Evolutionary conservation across 352 stramenopile genomes (phyloP).

Genomic region (Pythium aphanidermatum): DNA sequence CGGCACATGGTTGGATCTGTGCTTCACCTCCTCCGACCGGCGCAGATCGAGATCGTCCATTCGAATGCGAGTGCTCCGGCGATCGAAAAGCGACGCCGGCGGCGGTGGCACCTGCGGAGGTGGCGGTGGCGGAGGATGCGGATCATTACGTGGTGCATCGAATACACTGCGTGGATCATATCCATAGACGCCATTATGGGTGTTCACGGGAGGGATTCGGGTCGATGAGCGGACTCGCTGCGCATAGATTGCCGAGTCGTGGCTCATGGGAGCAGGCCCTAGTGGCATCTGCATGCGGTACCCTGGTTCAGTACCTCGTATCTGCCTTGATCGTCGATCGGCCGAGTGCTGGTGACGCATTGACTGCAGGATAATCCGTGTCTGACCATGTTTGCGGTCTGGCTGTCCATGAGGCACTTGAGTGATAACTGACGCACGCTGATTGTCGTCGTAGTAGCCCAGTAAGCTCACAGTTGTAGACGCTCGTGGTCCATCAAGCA

Average conservation of each 20-base stretch:
- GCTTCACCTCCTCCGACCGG: background rate
- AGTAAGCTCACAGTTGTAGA: conserved; percentile 60
- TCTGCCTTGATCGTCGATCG: conserved; percentile 2
- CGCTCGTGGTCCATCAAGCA: conserved; percentile 43
- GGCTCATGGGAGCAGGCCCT: background rate
- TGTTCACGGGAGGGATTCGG: too few species aligned
- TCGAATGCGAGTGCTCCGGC: conserved; percentile 17
- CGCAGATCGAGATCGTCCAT: conserved; percentile 6
- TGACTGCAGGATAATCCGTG: conserved; percentile 72
- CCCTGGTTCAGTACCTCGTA: background rate
- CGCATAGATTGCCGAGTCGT: conserved; percentile 1
- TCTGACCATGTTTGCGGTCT: conserved; percentile 19
- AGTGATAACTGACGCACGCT: conserved; percentile 53
- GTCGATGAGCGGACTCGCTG: too few species aligned
- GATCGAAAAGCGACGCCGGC: conserved; percentile 62
- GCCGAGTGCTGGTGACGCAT: conserved; percentile 26
- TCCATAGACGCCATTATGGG: background rate
- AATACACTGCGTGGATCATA: conserved; percentile 8
- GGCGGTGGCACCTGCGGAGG: conserved; percentile 5
- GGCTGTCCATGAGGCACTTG: conserved; percentile 19
- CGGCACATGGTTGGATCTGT: background rate
- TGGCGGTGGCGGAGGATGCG: background rate
- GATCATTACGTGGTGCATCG: background rate
- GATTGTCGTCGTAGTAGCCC: conserved; percentile 59
- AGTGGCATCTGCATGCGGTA: background rate